Evolutionary conservation across 257 asterid species (phyloP), one percentile per base, ranked within the genome.

Genomic region (Asclepias syriaca): DNA sequence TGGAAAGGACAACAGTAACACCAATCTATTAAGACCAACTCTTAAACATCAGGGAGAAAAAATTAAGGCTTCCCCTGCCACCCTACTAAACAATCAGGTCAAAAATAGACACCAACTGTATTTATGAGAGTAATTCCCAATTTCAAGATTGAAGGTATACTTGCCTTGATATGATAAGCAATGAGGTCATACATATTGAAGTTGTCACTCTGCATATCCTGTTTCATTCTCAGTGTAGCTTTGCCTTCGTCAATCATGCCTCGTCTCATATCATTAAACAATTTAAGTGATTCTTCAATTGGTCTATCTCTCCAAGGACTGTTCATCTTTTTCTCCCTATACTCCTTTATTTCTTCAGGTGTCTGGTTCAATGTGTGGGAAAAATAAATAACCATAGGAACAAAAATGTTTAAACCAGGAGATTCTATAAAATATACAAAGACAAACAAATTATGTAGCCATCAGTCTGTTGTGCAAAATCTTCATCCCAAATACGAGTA

Each of bases 301-400:
- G 97, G 97, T 78, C 96, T 83, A 48, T 85, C 95, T 81, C 99
- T 90, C 97, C 97, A 95, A 61, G 99, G 98, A 74, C 98, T 92
- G 81, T 95, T 87, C 90, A 82, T 86, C 86, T 88, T 95, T 74
- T 87, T 87, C 75, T 92, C 98, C 78, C 98, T 82, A 74, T 79
- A 95, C 79, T 88, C 96, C 82, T 92, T 95, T 77, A 95, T 84
- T 88, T 92, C 95, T 71, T 95, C 99, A n/a, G 94, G 84, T 66
- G 94, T 87, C 97, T 95, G 84, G 69, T 72, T 24, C 37, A 69
- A 76, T 56, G 61, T 32, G 21, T 21, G 57, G 18, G 50, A 15
- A 65, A 39, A 40, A 18, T 56, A 24, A 37, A 58, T 50, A 5
- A 16, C 8, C 22, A 39, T 32, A 15, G 10, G 10, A 13, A 49